Percentiles rank a stretch among this genome's conserved stretches.
Conservation (phyloP, 768 basidiomycete species). For the Trametes maxima region DNA sequence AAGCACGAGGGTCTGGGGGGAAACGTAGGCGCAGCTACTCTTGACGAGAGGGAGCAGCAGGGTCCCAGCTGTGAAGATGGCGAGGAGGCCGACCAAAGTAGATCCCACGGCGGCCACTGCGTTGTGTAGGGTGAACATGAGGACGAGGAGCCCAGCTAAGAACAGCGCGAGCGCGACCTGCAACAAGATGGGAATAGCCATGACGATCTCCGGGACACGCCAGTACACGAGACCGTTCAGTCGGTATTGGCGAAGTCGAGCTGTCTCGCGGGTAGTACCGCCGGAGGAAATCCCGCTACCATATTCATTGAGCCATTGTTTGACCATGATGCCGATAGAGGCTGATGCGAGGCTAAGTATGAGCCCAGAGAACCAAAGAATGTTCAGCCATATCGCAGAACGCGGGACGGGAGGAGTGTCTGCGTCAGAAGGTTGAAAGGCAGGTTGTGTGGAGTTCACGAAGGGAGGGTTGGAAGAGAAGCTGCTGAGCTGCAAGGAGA, state of each 20-base stretch:
- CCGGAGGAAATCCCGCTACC: not conserved
- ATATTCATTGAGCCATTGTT: conserved; percentile 32
- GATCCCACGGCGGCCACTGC: conserved; percentile 9
- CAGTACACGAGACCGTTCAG: conserved; percentile 22
- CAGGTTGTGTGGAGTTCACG: conserved; percentile 15
- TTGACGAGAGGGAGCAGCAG: not conserved
- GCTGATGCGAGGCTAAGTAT: conserved; percentile 29
- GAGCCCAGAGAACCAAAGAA: conserved; percentile 31
- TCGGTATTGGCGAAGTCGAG: conserved; percentile 22
- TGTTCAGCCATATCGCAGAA: conserved; percentile 13
- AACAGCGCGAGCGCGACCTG: conserved; percentile 26
- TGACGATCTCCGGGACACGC: conserved; percentile 20
- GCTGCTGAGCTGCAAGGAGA: conserved; percentile 12
- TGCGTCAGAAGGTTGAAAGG: not conserved
- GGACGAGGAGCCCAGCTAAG: conserved; percentile 22
- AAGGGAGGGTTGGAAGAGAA: conserved; percentile 8
- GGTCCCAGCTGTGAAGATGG: not conserved
- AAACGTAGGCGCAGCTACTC: conserved; percentile 2
- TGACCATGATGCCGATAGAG: conserved; percentile 31
- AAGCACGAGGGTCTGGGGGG: not conserved
- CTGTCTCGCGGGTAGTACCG: not conserved
- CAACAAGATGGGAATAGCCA: conserved; percentile 21
- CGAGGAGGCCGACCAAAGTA: not conserved
- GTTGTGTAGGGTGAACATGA: conserved; percentile 19
- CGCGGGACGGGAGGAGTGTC: not conserved